Evolutionary conservation across 148 eudicot genomes (phyloP), one percentile per base, ranked within the genome.

Genomic region (Cornus florida): DNA sequence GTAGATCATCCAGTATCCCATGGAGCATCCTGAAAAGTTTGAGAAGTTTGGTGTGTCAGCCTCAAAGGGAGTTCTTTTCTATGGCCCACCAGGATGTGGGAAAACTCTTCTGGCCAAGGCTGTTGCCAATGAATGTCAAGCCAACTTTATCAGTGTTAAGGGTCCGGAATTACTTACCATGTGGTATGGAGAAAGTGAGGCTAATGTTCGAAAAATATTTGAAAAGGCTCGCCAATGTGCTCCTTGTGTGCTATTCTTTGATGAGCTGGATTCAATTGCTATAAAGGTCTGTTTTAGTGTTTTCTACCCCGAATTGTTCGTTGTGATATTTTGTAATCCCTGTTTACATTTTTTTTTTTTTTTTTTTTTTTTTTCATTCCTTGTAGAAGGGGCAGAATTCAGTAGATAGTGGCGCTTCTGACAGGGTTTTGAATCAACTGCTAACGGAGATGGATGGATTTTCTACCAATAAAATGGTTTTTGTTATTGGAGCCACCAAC

Each of bases 1-100:
- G 70, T 78, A 93, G 97, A 93, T 95, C 80, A 95, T 93, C 72
- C 97, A 93, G 88, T 93, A 93, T 80, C 97, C 97, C 38, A 95
- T 93, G 77, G 97, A 93, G 82, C 95, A 93, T 86, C 97, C 97
- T 95, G 28, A 28, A 0, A 28, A 28, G 28, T 28, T 28, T 28
- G 28, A 28, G 28, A 28, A 28, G 28, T 28, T 28, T 28, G 28
- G 28, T 28, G 28, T 28, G 28, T 28, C 28, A 28, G 28, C 28
- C 28, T 28, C 28, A 28, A 28, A 28, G 28, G 28, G 28, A 28
- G 28, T 28, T 28, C 28, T 28, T 28, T 28, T 28, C 28, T 1
- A 28, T 28, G 28, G 28, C 28, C 28, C 28, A 28, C 28, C 28
- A 28, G 28, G 28, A 28, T 28, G 28, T 28, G 28, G 28, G 28